Conservation (phyloP, 1,284 basidiomycete genomes). For the Ceratobasidium sp. region DNA sequence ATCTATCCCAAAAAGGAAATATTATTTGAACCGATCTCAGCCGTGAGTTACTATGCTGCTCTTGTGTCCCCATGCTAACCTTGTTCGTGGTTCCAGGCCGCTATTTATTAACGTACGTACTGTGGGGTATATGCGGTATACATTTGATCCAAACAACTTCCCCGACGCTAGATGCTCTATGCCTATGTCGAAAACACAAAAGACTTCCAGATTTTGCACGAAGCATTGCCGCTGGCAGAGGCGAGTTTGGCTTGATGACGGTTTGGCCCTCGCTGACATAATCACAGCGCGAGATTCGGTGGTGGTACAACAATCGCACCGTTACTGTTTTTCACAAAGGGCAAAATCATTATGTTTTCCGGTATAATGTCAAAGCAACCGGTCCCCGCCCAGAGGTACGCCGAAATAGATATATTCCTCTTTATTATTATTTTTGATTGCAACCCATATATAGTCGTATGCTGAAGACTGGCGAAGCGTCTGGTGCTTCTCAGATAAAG, state of each 20-base stretch:
- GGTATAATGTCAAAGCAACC: constrained; percentile 80
- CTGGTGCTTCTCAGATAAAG: constrained; percentile 61
- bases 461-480: constrained; percentile 81
- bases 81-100: too few relatives aligned
- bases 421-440: neutral
- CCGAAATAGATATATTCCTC: neutral
- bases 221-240: constrained; percentile 75
- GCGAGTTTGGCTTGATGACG: constrained; percentile 46
- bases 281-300: constrained; percentile 73
- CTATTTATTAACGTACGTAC: constrained; percentile 79
- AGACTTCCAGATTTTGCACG: constrained; percentile 72
- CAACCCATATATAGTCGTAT: constrained; percentile 53
- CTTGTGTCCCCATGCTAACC: too few relatives aligned
- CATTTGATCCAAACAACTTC: constrained; percentile 53
- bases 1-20: constrained; percentile 62
- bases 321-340: neutral
- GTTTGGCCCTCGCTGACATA: neutral
- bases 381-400: constrained; percentile 88
- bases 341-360: constrained; percentile 73
- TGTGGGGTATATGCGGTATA: neutral
- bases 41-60: too few relatives aligned
- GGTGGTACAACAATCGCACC: constrained; percentile 62
- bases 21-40: constrained; percentile 91
- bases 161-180: too few relatives aligned
- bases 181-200: constrained; percentile 72